Base-by-base conservation (phyloP, 2,329 filamentous ascomycete genomes). In the Ceratocystis cubensis region DNA sequence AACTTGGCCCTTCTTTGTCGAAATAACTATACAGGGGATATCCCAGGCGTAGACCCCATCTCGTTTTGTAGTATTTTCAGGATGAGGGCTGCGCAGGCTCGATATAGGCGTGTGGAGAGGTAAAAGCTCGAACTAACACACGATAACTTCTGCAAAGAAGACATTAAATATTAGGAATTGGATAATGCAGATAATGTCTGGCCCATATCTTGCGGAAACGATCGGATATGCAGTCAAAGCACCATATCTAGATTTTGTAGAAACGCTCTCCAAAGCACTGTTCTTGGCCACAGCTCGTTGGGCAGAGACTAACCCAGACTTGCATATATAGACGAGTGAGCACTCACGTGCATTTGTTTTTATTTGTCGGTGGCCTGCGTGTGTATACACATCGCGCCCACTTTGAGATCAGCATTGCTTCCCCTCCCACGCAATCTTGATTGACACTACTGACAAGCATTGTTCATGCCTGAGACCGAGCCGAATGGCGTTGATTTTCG, bases 281-380 rank as follows among this genome's bases (percentile, higher is more conserved):
- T 41, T 41, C 37, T 41, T 41, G 8, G 37, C 37, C 37, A 33
- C 15, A 22, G 41, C 15, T 41, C 8, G 7, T 17, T 44, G 22
- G 37, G 22, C 20, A 25, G 61, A 62, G 7, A 45, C 10, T 44
- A 62, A 45, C 33, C 17, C 41, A 46, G n/a, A 15, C n/a, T n/a
- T n/a, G 59, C 59, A 44, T 62, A 28, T 62, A 41, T 7, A 33
- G 37, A 41, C 10, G 37, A 44, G 61, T 44, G 61, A 44, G 61
- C 41, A 46, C 41, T 44, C 25, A 46, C 41, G 61, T 62, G 61
- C 15, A 44, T 17, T 33, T 61, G 57, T 61, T n/a, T 37, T 33
- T 41, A 41, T 41, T 41, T 41, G 37, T 41, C 3, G 37, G 37
- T 41, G 37, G 37, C 37, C 37, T 41, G 37, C 37, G 28, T 61